Percentiles rank a stretch among this genome's conserved stretches.
phyloP scores from a whole-genome alignment of 2,329 filamentous ascomycete species.

The Aspergillus alliaceus region DNA sequence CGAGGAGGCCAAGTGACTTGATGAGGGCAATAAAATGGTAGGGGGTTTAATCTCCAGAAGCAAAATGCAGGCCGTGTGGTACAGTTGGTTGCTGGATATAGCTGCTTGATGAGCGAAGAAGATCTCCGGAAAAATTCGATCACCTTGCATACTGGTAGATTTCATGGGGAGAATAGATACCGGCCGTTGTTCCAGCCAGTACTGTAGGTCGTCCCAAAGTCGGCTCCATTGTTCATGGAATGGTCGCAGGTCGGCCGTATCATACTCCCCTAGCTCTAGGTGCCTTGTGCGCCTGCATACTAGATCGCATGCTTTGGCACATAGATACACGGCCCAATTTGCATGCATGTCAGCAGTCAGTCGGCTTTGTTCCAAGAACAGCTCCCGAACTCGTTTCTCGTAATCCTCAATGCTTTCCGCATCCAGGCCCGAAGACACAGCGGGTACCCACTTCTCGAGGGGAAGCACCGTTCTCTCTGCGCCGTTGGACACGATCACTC shows the following conservation, averaged over 20 bases:
- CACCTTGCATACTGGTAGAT: constrained; percentile 36
- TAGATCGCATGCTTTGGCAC: constrained; percentile 52
- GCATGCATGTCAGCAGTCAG: constrained; percentile 54
- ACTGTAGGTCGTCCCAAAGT: constrained; percentile 52
- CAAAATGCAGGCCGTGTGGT: constrained; percentile 55
- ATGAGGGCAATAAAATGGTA: constrained; percentile 20
- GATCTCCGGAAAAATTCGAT: constrained; percentile 51
- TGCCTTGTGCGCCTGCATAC: constrained; percentile 49
- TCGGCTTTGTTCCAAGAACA: constrained; percentile 20
- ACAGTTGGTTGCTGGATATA: constrained; percentile 57
- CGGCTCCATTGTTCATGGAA: constrained; percentile 47
- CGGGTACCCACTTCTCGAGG: constrained; percentile 49
- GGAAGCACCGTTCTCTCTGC: constrained; percentile 51
- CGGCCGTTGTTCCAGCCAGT: constrained; percentile 50
- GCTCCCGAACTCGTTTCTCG: constrained; percentile 16
- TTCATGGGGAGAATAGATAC: constrained; percentile 49
- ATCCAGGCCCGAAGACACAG: constrained; percentile 29
- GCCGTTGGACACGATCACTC: constrained; percentile 53
- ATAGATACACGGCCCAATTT: constrained; percentile 60
- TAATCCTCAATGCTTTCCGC: constrained; percentile 26
- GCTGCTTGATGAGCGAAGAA: constrained; percentile 55
- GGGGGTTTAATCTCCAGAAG: constrained; percentile 47
- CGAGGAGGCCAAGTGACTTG: constrained; percentile 36
- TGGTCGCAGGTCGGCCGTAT: constrained; percentile 37
- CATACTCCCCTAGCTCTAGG: constrained; percentile 47